Evolutionary conservation across 371 early-diverging fungal species (phyloP), one percentile per base, ranked within the genome.

Genomic region (Smittium culicis): DNA sequence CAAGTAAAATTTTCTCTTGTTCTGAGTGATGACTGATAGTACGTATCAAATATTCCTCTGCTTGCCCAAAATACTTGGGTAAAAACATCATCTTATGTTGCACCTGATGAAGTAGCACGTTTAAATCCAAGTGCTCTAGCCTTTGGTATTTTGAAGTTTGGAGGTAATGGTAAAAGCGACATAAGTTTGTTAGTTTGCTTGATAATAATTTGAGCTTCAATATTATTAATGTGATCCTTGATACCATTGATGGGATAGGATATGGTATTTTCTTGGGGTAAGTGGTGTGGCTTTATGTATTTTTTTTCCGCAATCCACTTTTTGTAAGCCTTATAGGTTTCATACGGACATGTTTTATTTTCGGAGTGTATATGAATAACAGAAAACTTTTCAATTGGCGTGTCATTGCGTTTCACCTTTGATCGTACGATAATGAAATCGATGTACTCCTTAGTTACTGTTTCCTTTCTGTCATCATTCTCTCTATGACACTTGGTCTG

Each of bases 401-500:
- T 27, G 24, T 29, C 58, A 62, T 61, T 68, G 2, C 27, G 68
- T 31, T 59, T 64, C 14, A 61, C 67, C 17, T 60, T 73, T 69
- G 54, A 73, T 67, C 34, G 27, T 58, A 24, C 25, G 72, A 56
- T 54, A 54, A 54, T n/a, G n/a, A 54, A 54, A 17, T 54, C 17
- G n/a, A 17, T 17, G 17, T 17, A 54, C n/a, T n/a, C n/a, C n/a
- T 54, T 17, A 17, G 17, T 17, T 17, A 17, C n/a, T 54, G 17
- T n/a, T 17, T 54, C 54, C n/a, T 54, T 54, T 17, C 17, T 17
- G 17, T n/a, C 33, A 70, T 67, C 5, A 73, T 70, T 29, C 68
- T 66, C 16, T 70, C 69, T 2, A 70, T 62, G 54, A 73, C 76
- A 16, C 72, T 65, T 1, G 73, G 76, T 2, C 70, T 66, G 1